Evolutionary conservation across 2,329 filamentous ascomycete genomes (phyloP), one percentile per base, ranked within the genome.

Genomic region (Aaosphaeria arxii): DNA sequence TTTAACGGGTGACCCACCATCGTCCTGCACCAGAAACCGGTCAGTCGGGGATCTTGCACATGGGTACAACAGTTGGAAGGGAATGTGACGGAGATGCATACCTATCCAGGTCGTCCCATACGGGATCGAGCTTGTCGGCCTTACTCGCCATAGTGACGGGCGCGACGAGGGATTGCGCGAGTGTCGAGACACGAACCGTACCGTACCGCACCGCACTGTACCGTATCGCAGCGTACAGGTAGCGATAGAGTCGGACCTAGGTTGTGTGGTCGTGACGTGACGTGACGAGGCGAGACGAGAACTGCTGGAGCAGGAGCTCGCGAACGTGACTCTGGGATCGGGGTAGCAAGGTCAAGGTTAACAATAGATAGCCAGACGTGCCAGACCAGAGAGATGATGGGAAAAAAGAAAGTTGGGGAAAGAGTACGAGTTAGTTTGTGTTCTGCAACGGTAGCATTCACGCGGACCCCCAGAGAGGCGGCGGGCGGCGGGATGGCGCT

Each of bases 51-150:
- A 42, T 57, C 47, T 51, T 54, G 57, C 56, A 61, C 58, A 58
- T 64, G 61, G 53, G 50, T 50, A 51, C 33, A 56, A 53, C 40
- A 49, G 49, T 47, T 56, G 52, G 45, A 52, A 47, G 49, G 40
- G 50, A 55, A 51, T 42, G 57, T 57, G 55, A 32, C 41, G 51
- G 51, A 59, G 58, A 51, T 56, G 62, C 83, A 64, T 80, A 89
- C 87, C 85, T 87, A 74, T 89, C 83, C 63, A 88, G 78, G 69
- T 89, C 80, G 64, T 89, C 84, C 87, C 87, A 90, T 51, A 77
- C 73, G 55, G 74, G 71, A 66, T 77, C 74, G 50, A 77, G 63
- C 55, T 70, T 70, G 46, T 64, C 61, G 61, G 60, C 62, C 63
- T 75, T 71, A 61, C 57, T 64, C 51, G 63, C 71, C 73, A 76